Percentiles rank a stretch among this genome's conserved stretches.
These are phyloP conservation scores for Aureobasidium sp. DNA, from an alignment of 2,329 filamentous ascomycete genomes.

Conservation along the genomic window DNA sequence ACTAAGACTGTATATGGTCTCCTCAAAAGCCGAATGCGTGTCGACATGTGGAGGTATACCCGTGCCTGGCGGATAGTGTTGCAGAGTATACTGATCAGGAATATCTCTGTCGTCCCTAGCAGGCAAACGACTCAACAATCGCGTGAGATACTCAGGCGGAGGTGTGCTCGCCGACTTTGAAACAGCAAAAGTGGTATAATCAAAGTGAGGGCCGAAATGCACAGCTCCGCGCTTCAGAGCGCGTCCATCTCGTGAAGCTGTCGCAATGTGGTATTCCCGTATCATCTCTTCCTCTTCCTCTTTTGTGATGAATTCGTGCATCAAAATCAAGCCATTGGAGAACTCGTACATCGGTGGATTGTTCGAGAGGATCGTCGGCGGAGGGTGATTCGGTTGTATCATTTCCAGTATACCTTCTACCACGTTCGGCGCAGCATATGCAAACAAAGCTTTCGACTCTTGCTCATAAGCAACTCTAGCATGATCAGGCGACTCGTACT, in stretches of 20 bases:
- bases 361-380: not conserved
- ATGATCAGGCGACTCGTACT: slow-evolving; percentile 8
- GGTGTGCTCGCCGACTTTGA: slow-evolving; percentile 16
- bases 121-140: slow-evolving; percentile 11
- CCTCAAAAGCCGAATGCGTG: slow-evolving; percentile 22
- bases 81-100: slow-evolving; percentile 17
- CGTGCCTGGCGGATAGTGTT: slow-evolving; percentile 18
- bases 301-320: slow-evolving; percentile 16
- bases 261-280: slow-evolving; percentile 11
- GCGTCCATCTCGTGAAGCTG: not conserved
- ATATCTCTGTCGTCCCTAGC: slow-evolving; percentile 14
- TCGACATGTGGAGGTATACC: slow-evolving; percentile 22
- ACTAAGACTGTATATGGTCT: slow-evolving; percentile 20
- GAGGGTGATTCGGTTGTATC: not conserved
- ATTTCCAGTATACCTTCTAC: not conserved
- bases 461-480: not conserved
- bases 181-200: slow-evolving; percentile 20
- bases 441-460: not conserved
- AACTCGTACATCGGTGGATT: not conserved
- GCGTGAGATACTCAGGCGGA: slow-evolving; percentile 10
- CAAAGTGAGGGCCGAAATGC: slow-evolving; percentile 20
- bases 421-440: slow-evolving; percentile 4
- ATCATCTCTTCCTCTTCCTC: slow-evolving; percentile 22
- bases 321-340: slow-evolving; percentile 13
- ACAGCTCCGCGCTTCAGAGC: slow-evolving; percentile 9